These are phyloP conservation scores for Colletotrichum horii DNA, from an alignment of 2,329 filamentous ascomycete species.

Conservation along the genomic window DNA sequence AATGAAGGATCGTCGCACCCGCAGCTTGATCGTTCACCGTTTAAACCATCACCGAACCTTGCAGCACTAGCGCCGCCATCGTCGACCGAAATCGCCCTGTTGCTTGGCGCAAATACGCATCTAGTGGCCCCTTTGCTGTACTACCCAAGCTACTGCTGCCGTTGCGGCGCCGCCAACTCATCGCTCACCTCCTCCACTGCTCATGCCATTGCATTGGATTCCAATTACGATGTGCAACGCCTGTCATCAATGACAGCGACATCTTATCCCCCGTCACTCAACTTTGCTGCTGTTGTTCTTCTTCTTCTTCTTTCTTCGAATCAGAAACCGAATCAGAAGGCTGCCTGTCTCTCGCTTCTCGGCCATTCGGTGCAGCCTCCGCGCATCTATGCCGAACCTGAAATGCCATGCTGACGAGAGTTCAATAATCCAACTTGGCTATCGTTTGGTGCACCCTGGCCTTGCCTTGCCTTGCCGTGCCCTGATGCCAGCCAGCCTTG, in stretches of 20 bases:
- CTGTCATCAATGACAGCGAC: slow-evolving; percentile 16
- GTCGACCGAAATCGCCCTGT: slow-evolving; percentile 1
- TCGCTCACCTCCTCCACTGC: not conserved
- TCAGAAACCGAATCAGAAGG: not conserved
- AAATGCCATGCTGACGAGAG: not conserved
- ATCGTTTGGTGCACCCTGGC: not conserved
- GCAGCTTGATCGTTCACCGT: slow-evolving; percentile 20
- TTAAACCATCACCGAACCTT: slow-evolving; percentile 20
- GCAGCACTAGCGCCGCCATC: slow-evolving; percentile 12
- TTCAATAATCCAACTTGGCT: not conserved
- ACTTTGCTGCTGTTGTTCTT: not conserved
- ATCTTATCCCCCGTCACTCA: not conserved
- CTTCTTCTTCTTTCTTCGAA: not conserved
- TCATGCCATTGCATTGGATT: not conserved
- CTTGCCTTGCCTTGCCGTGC: not conserved
- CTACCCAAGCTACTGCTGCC: not conserved
- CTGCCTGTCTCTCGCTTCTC: not conserved
- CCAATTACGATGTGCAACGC: not conserved
- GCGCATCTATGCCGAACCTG: not conserved
- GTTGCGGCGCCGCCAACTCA: not conserved
- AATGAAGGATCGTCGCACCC: slow-evolving; percentile 21
- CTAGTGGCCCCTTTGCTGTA: not conserved
- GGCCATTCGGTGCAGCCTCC: not conserved
- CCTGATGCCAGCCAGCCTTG: not conserved
- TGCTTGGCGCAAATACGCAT: not conserved